A percentile compares a stretch with the other conserved stretches of the same genome.
These are phyloP conservation scores for Nectriaceae sp. DNA, from an alignment of 2,329 filamentous ascomycete genomes.

Conservation along the genomic window DNA sequence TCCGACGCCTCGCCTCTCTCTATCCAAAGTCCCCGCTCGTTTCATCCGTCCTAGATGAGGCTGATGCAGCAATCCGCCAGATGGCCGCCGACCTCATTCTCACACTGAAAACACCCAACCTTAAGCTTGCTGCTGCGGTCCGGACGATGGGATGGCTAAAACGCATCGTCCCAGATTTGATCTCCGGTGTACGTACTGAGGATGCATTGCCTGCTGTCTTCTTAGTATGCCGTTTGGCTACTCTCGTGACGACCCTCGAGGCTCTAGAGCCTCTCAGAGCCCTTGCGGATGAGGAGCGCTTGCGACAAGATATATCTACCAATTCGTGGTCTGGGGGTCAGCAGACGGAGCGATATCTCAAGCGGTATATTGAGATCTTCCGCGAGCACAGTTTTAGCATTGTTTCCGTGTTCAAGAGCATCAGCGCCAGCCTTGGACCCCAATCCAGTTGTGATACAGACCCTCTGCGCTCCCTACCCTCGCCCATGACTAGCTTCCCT, in stretches of 20 bases:
- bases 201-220: constrained; percentile 81
- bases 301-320: constrained; percentile 45
- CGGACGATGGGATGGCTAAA: constrained; percentile 90
- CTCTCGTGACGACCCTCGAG: constrained; percentile 75
- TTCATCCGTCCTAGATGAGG: constrained; percentile 70
- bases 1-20: constrained; percentile 78
- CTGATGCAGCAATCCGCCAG: constrained; percentile 83
- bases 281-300: constrained; percentile 82
- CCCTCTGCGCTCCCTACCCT: constrained; percentile 64
- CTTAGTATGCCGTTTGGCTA: constrained; percentile 80
- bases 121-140: constrained; percentile 89
- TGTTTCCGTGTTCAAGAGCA: constrained; percentile 89
- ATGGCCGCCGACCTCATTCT: constrained; percentile 84
- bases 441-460: constrained; percentile 15
- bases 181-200: constrained; percentile 45
- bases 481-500: constrained; percentile 80
- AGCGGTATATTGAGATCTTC: constrained; percentile 96
- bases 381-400: constrained; percentile 97
- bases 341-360: constrained; percentile 91
- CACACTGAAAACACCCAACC: constrained; percentile 71
- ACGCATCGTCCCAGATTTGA: constrained; percentile 78
- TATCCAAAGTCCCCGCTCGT: constrained; percentile 81
- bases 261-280: constrained; percentile 84
- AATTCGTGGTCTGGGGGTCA: constrained; percentile 70
- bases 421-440: constrained; percentile 51